Percentiles rank a stretch among this genome's conserved stretches.
These are phyloP conservation scores for Cucumis cinereus DNA, from an alignment of 306 rosid species.

Conservation along the genomic window DNA sequence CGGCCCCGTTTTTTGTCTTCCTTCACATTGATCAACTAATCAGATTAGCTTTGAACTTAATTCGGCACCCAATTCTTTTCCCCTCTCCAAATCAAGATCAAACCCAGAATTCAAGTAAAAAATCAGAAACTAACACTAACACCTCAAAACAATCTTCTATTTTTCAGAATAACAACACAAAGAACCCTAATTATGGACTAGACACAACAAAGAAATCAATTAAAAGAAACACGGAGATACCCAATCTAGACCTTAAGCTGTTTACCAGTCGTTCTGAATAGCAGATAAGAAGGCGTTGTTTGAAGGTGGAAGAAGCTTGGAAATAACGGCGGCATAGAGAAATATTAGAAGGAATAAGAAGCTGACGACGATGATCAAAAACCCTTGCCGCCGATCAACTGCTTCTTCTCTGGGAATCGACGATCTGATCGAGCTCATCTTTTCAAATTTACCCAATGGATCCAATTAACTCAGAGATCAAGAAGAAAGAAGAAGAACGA, in stretches of 20 bases:
- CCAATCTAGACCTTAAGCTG: too few relatives aligned
- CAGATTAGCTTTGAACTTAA: too few relatives aligned
- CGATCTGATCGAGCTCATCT: background rate
- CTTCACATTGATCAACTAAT: too few relatives aligned
- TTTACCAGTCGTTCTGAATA: conserved; percentile 71
- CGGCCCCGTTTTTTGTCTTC: too few relatives aligned
- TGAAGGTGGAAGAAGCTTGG: conserved; percentile 62
- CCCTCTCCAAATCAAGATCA: too few relatives aligned
- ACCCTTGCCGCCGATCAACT: conserved; percentile 20
- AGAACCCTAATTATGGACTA: too few relatives aligned
- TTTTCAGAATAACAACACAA: too few relatives aligned
- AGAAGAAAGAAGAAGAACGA: background rate
- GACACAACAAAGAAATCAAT: background rate
- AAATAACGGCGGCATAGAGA: conserved; percentile 38
- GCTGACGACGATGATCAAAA: conserved; percentile 31
- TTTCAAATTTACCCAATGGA: background rate
- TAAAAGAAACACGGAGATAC: too few relatives aligned
- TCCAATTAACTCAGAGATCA: background rate
- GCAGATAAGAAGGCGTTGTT: conserved; percentile 32
- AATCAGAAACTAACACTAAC: too few relatives aligned
- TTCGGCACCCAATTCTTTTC: too few relatives aligned
- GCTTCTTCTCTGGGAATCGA: background rate
- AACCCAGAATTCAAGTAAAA: too few relatives aligned
- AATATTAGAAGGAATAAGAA: conserved; percentile 38
- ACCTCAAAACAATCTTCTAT: too few relatives aligned